Conservation (phyloP, 148 eudicot species). For the Chenopodium berlandieri region DNA sequence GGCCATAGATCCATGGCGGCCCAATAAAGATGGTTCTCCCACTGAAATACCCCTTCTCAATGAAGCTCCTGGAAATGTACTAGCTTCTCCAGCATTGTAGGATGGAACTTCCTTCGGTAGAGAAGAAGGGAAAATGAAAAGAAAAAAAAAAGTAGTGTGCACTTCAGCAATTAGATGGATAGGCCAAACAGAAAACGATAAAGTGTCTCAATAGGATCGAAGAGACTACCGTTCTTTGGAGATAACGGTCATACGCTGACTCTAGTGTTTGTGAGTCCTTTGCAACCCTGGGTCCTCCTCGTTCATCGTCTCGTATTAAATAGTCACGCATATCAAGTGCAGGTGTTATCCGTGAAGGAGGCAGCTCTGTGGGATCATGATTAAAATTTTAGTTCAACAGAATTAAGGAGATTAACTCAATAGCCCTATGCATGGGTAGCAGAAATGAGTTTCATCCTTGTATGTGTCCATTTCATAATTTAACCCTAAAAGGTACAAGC, state of each 20-base stretch:
- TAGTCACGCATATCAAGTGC: conserved; percentile 42
- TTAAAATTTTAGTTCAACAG: conserved; percentile 14
- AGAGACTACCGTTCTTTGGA: conserved; percentile 49
- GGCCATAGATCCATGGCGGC: conserved; percentile 39
- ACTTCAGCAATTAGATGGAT: conserved; percentile 19
- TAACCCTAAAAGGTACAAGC: not conserved
- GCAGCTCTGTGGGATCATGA: conserved; percentile 41
- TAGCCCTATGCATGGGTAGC: conserved; percentile 2
- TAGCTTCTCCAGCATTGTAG: conserved; percentile 41
- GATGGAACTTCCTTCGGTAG: conserved; percentile 44
- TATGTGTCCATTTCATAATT: not conserved
- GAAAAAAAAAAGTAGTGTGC: not conserved
- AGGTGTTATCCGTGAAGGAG: conserved; percentile 37
- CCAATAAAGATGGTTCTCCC: conserved; percentile 38
- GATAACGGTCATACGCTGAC: conserved; percentile 70
- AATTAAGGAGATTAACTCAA: not conserved
- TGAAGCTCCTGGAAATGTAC: conserved; percentile 32
- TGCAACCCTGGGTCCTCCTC: conserved; percentile 33
- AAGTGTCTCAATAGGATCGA: not conserved
- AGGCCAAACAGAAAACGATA: not conserved
- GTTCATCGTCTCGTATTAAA: conserved; percentile 42
- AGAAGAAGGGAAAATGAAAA: conserved; percentile 5
- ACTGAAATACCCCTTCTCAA: conserved; percentile 46
- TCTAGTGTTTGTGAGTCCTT: conserved; percentile 54
- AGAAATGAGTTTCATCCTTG: conserved; percentile 4